Evolutionary conservation across 441 rosid species (phyloP).

Genomic region (Heliophila coronopifolia): DNA sequence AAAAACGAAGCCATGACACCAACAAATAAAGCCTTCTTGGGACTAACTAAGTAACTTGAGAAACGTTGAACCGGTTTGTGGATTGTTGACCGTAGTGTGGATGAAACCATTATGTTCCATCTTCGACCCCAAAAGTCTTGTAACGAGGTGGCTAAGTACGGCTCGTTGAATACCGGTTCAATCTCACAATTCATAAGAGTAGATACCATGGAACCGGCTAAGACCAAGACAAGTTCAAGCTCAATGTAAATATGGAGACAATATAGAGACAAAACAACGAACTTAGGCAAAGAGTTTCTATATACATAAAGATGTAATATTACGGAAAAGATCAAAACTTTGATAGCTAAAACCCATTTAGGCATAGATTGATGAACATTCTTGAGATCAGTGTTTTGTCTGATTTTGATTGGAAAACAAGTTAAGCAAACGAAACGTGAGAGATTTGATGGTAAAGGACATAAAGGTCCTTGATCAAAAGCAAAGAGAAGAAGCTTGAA

Average conservation of each 20-base stretch:
- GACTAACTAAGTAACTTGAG: conserved; percentile 12
- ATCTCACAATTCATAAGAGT: conserved; percentile 36
- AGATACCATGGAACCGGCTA: conserved; percentile 28
- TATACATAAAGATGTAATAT: conserved; percentile 24
- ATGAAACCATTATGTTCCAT: conserved; percentile 66
- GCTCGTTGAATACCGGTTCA: conserved; percentile 60
- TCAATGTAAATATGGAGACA: conserved; percentile 36
- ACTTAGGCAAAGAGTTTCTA: conserved; percentile 24
- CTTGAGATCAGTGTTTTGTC: neutral
- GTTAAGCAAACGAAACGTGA: conserved; percentile 49
- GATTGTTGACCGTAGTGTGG: conserved; percentile 47
- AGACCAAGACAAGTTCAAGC: conserved; percentile 32
- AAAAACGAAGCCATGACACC: conserved; percentile 32
- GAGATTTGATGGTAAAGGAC: conserved; percentile 34
- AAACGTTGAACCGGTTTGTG: conserved; percentile 39
- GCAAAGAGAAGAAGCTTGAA: conserved; percentile 66
- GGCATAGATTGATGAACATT: conserved; percentile 15
- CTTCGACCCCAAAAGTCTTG: conserved; percentile 84
- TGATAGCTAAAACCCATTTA: conserved; percentile 24
- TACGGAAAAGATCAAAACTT: conserved; percentile 23
- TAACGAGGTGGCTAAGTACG: conserved; percentile 58
- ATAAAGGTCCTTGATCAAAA: conserved; percentile 48
- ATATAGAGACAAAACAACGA: conserved; percentile 24
- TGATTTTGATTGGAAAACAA: conserved; percentile 49
- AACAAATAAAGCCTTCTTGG: conserved; percentile 9